Conservation (phyloP, 2,329 filamentous ascomycete species). For the Ophiostoma ips region DNA sequence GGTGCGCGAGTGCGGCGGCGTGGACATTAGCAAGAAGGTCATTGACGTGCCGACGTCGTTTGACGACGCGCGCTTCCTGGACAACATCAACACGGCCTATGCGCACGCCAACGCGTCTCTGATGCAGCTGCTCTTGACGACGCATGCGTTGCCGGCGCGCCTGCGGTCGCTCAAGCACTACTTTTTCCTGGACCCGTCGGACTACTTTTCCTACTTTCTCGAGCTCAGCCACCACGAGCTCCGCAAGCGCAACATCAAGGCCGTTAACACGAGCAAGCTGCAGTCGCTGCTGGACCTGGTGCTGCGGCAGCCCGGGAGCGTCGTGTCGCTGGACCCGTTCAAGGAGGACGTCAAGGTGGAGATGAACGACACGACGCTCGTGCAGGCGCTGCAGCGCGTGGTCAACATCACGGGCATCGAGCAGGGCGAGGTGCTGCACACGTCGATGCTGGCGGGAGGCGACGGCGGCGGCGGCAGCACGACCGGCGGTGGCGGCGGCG, state of each 20-base stretch:
- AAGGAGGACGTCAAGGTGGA: slow-evolving; percentile 97
- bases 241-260: slow-evolving; percentile 79
- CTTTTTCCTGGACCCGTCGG: slow-evolving; percentile 94
- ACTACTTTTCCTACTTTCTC: slow-evolving; percentile 97
- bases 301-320: slow-evolving; percentile 86
- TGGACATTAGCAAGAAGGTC: slow-evolving; percentile 81
- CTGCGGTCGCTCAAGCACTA: slow-evolving; percentile 93
- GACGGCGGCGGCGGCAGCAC: slow-evolving; percentile 39
- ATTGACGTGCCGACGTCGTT: slow-evolving; percentile 84
- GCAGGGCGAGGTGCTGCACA: slow-evolving; percentile 69
- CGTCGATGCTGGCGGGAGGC: slow-evolving; percentile 42
- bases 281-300: slow-evolving; percentile 94
- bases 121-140: slow-evolving; percentile 79
- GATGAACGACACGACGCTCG: slow-evolving; percentile 89
- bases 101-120: slow-evolving; percentile 90
- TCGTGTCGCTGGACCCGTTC: slow-evolving; percentile 88
- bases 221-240: slow-evolving; percentile 83
- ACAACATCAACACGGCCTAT: slow-evolving; percentile 92
- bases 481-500: slow-evolving; percentile 57
- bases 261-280: slow-evolving; percentile 82
- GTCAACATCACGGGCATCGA: slow-evolving; percentile 95
- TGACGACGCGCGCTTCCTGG: slow-evolving; percentile 79
- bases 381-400: slow-evolving; percentile 87
- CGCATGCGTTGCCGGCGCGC: slow-evolving; percentile 76
- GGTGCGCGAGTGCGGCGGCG: slow-evolving; percentile 89